phyloP scores from a whole-genome alignment of 768 basidiomycete genomes.

The Termitomyces sp. region DNA sequence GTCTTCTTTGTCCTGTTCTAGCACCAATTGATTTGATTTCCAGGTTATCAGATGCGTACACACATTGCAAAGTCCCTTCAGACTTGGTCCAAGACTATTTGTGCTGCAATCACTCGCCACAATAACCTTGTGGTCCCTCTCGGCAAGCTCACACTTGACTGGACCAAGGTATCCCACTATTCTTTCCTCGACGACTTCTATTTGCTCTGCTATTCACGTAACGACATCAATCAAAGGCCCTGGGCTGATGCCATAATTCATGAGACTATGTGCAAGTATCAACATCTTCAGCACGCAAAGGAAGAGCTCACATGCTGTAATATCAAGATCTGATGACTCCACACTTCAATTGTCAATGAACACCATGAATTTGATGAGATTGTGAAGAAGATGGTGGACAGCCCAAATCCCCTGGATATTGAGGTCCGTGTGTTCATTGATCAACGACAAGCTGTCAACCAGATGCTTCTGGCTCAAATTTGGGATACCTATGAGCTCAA shows the following conservation, averaged over 20 bases:
- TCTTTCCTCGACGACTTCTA: too few relatives aligned
- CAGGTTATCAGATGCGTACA: too few relatives aligned
- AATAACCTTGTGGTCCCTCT: too few relatives aligned
- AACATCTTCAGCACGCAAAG: conserved; percentile 2
- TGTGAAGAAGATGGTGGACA: background rate
- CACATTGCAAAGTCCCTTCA: too few relatives aligned
- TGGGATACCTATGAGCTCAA: background rate
- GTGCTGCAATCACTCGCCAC: too few relatives aligned
- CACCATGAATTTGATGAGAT: too few relatives aligned
- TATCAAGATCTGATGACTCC: conserved; percentile 8
- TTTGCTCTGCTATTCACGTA: background rate
- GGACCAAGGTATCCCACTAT: too few relatives aligned
- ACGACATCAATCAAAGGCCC: conserved; percentile 1
- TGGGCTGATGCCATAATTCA: conserved; percentile 7
- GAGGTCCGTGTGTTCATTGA: conserved; percentile 1
- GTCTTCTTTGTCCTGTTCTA: too few relatives aligned
- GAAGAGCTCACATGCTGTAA: conserved; percentile 7
- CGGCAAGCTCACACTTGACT: too few relatives aligned
- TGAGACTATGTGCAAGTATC: conserved; percentile 8
- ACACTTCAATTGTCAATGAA: conserved; percentile 8
- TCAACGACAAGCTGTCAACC: background rate
- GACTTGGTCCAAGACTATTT: too few relatives aligned
- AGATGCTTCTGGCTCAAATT: conserved; percentile 1
- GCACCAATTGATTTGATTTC: too few relatives aligned
- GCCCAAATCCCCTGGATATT: too few relatives aligned